Evolutionary conservation across 495 filamentous ascomycete genomes (phyloP).

Genomic region (Massariosphaeria phaeospora): DNA sequence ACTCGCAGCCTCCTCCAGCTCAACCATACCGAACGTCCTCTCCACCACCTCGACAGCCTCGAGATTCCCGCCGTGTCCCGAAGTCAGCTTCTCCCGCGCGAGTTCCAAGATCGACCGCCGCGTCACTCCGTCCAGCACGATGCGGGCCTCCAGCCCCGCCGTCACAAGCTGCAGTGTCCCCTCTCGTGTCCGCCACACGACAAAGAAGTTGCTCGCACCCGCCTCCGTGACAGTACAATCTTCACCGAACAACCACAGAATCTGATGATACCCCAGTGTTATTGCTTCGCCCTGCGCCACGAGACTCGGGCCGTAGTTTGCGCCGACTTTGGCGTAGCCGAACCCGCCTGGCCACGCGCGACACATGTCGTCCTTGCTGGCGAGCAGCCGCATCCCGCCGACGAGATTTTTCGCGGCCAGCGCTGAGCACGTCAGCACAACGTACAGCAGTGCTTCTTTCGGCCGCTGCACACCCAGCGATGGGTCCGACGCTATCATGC

Average conservation of each 20-base stretch:
- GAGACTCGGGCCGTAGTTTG: conserved; percentile 83
- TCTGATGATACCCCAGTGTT: conserved; percentile 70
- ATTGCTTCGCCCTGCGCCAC: conserved; percentile 69
- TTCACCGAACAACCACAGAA: conserved; percentile 83
- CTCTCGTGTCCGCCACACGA: conserved; percentile 67
- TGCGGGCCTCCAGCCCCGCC: conserved; percentile 69
- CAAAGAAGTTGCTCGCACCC: conserved; percentile 89
- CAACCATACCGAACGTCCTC: conserved; percentile 70
- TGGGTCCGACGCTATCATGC: conserved; percentile 73
- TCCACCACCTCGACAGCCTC: conserved; percentile 70
- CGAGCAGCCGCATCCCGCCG: conserved; percentile 67
- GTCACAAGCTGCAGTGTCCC: conserved; percentile 70
- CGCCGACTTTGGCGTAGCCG: conserved; percentile 83
- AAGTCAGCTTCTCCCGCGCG: conserved; percentile 55
- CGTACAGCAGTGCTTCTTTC: conserved; percentile 75
- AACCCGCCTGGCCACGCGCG: conserved; percentile 92
- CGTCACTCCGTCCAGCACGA: conserved; percentile 84
- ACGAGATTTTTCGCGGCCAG: conserved; percentile 51
- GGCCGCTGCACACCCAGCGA: conserved; percentile 79
- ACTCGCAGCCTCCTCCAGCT: conserved; percentile 64
- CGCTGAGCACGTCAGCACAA: conserved; percentile 74
- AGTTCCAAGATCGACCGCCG: conserved; percentile 70
- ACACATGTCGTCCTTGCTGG: conserved; percentile 68
- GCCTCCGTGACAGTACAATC: conserved; percentile 79
- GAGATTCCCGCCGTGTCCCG: conserved; percentile 35